Conservation (phyloP, 176 grass and related monocot species). For the Aegilops longissima region DNA sequence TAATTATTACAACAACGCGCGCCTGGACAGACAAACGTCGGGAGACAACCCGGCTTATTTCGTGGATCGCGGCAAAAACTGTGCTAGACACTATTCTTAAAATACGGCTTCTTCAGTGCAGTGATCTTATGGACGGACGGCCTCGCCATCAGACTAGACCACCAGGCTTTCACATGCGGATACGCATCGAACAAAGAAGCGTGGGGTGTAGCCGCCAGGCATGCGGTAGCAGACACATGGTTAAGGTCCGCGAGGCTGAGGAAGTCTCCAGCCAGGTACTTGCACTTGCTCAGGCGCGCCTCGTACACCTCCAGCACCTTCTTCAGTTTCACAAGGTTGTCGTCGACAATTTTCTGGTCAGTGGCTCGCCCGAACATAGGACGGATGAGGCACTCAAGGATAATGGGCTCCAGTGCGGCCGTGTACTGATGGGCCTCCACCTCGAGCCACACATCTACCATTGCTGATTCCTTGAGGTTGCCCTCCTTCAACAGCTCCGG, state of each 20-base stretch:
- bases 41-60: constrained; percentile 24
- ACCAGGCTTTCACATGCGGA: constrained; percentile 67
- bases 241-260: constrained; percentile 59
- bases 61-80: background rate
- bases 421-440: constrained; percentile 67
- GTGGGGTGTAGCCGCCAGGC: constrained; percentile 42
- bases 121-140: constrained; percentile 46
- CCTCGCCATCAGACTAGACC: constrained; percentile 46
- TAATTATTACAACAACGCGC: background rate
- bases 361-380: constrained; percentile 47
- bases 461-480: constrained; percentile 36
- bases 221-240: constrained; percentile 40
- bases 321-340: constrained; percentile 48
- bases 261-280: constrained; percentile 75
- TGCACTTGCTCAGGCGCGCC: constrained; percentile 30
- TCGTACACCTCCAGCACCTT: constrained; percentile 66
- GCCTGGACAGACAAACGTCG: constrained; percentile 8
- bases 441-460: constrained; percentile 71
- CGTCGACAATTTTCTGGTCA: constrained; percentile 42
- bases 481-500: constrained; percentile 49
- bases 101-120: constrained; percentile 41
- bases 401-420: constrained; percentile 25
- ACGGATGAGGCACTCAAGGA: constrained; percentile 24
- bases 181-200: constrained; percentile 41
- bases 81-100: background rate